phyloP scores from a whole-genome alignment of 192 early-diverging fungal genomes.

The Coemansia sp. region DNA sequence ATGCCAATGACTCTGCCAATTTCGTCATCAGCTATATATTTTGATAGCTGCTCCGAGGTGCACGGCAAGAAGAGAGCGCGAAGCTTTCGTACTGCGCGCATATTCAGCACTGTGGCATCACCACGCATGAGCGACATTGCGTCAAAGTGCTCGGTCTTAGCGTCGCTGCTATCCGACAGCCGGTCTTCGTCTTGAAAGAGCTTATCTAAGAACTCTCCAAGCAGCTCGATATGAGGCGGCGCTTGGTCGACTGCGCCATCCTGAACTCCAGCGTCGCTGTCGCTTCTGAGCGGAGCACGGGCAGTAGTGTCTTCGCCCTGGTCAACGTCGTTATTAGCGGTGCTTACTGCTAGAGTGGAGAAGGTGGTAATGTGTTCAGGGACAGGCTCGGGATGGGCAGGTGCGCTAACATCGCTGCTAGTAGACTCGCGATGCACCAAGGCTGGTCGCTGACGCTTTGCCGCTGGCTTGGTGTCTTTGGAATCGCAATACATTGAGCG shows the following conservation, averaged over 20 bases:
- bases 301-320: neutral
- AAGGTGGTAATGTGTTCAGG: neutral
- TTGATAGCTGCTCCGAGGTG: slow-evolving; percentile 10
- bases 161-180: neutral
- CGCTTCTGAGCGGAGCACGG: neutral
- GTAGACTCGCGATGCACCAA: slow-evolving; percentile 4
- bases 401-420: neutral
- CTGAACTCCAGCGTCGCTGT: neutral
- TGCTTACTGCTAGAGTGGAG: neutral
- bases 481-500: neutral
- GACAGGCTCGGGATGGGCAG: neutral
- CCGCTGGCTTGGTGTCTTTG: neutral
- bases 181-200: slow-evolving; percentile 42
- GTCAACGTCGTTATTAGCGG: neutral
- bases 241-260: neutral
- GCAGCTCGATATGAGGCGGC: slow-evolving; percentile 2
- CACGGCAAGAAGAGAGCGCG: slow-evolving; percentile 21
- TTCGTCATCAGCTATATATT: slow-evolving; percentile 15
- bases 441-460: slow-evolving; percentile 1
- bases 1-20: slow-evolving; percentile 25
- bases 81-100: slow-evolving; percentile 26
- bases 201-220: slow-evolving; percentile 33
- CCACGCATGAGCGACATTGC: slow-evolving; percentile 5
- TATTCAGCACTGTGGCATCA: slow-evolving; percentile 13
- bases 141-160: slow-evolving; percentile 5